These are phyloP conservation scores for Aspergillus intermedius DNA, from an alignment of 2,329 filamentous ascomycete genomes.

Conservation along the genomic window DNA sequence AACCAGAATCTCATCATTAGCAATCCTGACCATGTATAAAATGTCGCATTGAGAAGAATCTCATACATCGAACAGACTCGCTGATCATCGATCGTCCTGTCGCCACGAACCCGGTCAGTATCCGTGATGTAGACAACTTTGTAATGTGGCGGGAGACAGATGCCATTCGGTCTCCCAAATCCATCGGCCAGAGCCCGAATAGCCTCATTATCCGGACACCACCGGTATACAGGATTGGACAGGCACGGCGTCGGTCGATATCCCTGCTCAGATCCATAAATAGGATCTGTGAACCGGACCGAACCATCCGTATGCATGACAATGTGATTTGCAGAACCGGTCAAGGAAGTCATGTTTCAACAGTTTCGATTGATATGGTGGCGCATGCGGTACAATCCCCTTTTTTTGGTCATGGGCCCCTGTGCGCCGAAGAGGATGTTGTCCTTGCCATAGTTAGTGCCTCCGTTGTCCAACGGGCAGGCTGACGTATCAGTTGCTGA, in stretches of 20 bases:
- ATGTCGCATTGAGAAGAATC: too few relatives aligned
- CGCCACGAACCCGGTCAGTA: conserved; percentile 25
- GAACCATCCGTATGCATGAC: conserved; percentile 27
- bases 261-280: conserved; percentile 31
- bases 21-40: too few relatives aligned
- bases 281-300: conserved; percentile 37
- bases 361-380: conserved; percentile 12
- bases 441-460: too few relatives aligned
- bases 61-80: conserved; percentile 25
- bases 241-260: conserved; percentile 28
- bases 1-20: neutral
- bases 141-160: conserved; percentile 35
- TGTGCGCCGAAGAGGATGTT: conserved; percentile 40
- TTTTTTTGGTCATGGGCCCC: conserved; percentile 20
- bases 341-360: conserved; percentile 24
- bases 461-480: too few relatives aligned
- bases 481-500: conserved; percentile 23
- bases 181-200: conserved; percentile 34
- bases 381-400: conserved; percentile 21
- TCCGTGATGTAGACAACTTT: conserved; percentile 37
- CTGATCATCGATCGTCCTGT: conserved; percentile 13
- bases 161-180: conserved; percentile 37
- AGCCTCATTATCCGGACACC: conserved; percentile 31
- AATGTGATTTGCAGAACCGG: conserved; percentile 33
- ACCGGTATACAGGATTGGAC: conserved; percentile 36